Evolutionary conservation across 2,329 filamentous ascomycete species (phyloP), one percentile per base, ranked within the genome.

Genomic region (Pseudocercospora eumusae): DNA sequence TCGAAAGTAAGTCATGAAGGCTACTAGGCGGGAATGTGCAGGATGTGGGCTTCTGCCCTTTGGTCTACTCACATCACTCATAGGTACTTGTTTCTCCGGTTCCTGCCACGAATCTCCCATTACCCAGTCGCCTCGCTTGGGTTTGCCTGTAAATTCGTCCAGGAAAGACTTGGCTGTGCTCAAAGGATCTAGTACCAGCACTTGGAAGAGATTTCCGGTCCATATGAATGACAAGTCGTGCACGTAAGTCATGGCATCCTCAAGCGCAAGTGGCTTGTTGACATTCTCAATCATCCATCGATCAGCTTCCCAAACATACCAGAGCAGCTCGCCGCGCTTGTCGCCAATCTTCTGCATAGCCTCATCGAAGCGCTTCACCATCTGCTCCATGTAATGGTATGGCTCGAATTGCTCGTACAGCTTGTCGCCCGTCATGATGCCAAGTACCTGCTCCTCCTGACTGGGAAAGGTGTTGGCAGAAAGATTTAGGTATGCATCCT

Each of bases 331-430:
- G 6, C 61, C 36, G 33, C 61, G 56, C 8, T 44, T 58, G n/a
- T 63, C 59, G 58, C 63, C 63, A 27, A 60, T 21, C 47, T 58
- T 49, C 27, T 65, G 28, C 60, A 67, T 65, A 44, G 59, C 44
- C 56, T 67, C 65, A 8, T 21, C 33, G 47, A 65, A 67, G 20
- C 61, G 63, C 11, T 20, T 33, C 20, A 65, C 31, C 15, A 59
- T 55, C 53, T 65, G 59, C 18, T 56, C 18, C 52, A 59, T 54
- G 7, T 20, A 20, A 9, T 66, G 18, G 20, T 64, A 65, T 13
- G 60, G 60, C 11, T 64, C 64, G 36, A 66, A 66, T 13, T 68
- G 66, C 28, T 66, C 62, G 53, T 64, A 64, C n/a, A 65, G 33
- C 11, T 56, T 36, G n/a, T 65, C 57, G 5, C 63, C 56, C 3